Percentiles rank a stretch among this genome's conserved stretches.
phyloP scores from a whole-genome alignment of 2,329 filamentous ascomycete genomes.

The Incumbomyces lentus region DNA sequence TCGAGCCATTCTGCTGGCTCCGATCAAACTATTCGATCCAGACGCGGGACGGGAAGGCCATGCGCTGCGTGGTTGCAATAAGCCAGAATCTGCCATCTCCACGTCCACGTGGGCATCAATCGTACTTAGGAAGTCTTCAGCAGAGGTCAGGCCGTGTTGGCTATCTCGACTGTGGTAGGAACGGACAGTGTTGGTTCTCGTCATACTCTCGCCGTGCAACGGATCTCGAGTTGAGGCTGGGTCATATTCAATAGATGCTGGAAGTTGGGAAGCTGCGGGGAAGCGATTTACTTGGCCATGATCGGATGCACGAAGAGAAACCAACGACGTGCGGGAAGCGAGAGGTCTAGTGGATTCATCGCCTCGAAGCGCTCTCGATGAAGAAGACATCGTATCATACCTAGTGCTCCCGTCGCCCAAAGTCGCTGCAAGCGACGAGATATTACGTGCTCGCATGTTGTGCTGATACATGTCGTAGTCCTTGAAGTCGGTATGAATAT shows the following conservation, averaged over 20 bases:
- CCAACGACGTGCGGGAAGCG: not conserved
- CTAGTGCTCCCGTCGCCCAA: not conserved
- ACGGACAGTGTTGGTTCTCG: conserved; percentile 2
- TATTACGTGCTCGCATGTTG: not conserved
- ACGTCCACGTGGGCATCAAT: conserved; percentile 1
- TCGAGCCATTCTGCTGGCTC: too few species aligned
- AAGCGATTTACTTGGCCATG: not conserved
- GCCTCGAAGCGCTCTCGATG: not conserved
- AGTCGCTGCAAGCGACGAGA: not conserved
- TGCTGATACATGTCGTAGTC: not conserved
- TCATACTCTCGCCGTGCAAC: not conserved
- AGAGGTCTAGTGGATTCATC: not conserved
- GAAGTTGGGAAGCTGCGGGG: not conserved
- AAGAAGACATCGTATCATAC: not conserved
- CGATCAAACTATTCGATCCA: not conserved
- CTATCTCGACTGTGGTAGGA: not conserved
- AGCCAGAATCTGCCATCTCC: conserved; percentile 4
- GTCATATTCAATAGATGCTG: not conserved
- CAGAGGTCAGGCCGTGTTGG: not conserved
- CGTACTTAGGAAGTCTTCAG: conserved; percentile 5
- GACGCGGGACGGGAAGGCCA: not conserved
- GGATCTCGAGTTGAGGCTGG: not conserved
- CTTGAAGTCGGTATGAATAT: not conserved
- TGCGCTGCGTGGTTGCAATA: not conserved
- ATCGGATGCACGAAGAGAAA: too few species aligned